Conservation (phyloP, 2,329 filamentous ascomycete genomes). For the Didymellaceae sp. region DNA sequence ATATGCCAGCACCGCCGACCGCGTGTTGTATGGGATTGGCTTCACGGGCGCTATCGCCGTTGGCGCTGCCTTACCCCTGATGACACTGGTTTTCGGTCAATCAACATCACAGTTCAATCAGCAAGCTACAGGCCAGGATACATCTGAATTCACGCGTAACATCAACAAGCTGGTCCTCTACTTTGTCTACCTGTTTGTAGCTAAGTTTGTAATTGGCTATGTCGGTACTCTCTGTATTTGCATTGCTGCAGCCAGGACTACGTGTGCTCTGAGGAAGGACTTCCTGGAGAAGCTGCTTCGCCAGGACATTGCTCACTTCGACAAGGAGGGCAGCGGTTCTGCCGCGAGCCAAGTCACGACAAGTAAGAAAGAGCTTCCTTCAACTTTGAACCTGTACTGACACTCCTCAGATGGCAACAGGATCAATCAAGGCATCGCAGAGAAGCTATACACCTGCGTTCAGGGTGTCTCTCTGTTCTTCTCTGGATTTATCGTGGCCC, state of each 20-base stretch:
- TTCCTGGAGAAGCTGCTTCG: conserved; percentile 66
- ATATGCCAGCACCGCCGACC: conserved; percentile 13
- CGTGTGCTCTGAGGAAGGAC: conserved; percentile 45
- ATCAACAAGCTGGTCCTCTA: conserved; percentile 27
- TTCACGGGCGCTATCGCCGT: conserved; percentile 62
- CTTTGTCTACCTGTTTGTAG: conserved; percentile 33
- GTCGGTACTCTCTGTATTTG: conserved; percentile 84
- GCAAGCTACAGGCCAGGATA: conserved; percentile 16
- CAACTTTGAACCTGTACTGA: neutral
- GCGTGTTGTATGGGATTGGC: conserved; percentile 9
- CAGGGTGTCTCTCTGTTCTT: conserved; percentile 61
- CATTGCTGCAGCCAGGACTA: conserved; percentile 58
- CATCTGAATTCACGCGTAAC: conserved; percentile 10
- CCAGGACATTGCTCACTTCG: conserved; percentile 40
- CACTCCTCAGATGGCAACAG: conserved; percentile 16
- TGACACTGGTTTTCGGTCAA: conserved; percentile 60
- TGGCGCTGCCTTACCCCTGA: conserved; percentile 75
- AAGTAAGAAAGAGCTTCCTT: neutral
- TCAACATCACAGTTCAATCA: conserved; percentile 24
- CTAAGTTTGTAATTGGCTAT: conserved; percentile 67
- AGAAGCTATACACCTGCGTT: conserved; percentile 51
- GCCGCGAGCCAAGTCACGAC: conserved; percentile 25
- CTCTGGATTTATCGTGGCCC: conserved; percentile 90
- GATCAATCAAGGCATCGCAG: conserved; percentile 27
- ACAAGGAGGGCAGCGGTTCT: conserved; percentile 23